Base-by-base conservation (phyloP, 768 basidiomycete species). In the Boletus rubropictus region DNA sequence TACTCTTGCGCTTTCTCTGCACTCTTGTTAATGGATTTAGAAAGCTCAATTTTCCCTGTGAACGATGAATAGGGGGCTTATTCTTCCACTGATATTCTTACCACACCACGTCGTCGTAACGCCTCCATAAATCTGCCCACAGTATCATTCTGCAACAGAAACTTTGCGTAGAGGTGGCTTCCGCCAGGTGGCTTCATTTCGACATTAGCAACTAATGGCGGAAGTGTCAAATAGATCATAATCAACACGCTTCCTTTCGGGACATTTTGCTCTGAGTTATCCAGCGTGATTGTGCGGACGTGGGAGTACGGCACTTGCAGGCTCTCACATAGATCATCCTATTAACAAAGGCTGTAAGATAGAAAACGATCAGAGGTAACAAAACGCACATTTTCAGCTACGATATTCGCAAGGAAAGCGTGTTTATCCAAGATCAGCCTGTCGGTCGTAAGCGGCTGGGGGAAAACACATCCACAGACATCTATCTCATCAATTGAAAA, bases 271-370 rank as follows among this genome's bases (percentile, higher is more conserved):
- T 60, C 56, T 15, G 63, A 61, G 34, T 57, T 45, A 53, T 59
- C 42, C 22, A 67, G 28, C 35, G 57, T 58, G 40, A 64, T 56
- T 21, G 55, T 55, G 49, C 52, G 46, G 48, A 61, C n/a, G 59
- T 59, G 38, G 65, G 52, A 21, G 57, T 76, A 81, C 4, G 66
- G 63, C 3, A 79, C 62, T 42, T 72, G 68, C 18, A 83, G 62
- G 4, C 77, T 79, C 33, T 83, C 81, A 36, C 75, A 70, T 36
- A 65, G 58, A 48, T 75, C 78, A 15, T 70, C 75, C 80, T 75
- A 42, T 44, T 9, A 20, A 48, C 50, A 18, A 53, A 37, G 14
- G 38, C n/a, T n/a, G 15, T 43, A 31, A 58, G 32, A 42, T 20
- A 20, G 47, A 34, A 20, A 39, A 39, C 24, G 28, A 35, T 34